Evolutionary conservation across 1,284 basidiomycete species (phyloP), one percentile per base, ranked within the genome.

Genomic region (Ceratobasidium sp.): DNA sequence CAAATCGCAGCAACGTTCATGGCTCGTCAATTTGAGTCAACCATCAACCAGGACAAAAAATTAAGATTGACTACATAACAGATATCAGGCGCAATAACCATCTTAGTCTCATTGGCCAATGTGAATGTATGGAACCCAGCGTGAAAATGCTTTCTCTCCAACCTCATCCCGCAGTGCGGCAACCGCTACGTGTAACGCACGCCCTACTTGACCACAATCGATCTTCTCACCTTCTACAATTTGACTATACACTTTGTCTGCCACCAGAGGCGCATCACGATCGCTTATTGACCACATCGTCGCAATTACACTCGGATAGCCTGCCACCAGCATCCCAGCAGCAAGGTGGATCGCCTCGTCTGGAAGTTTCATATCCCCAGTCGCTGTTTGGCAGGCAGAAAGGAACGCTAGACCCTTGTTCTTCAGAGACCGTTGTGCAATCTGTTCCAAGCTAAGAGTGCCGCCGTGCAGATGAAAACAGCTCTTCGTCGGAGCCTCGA

Each of bases 251-350:
- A 67, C 50, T 7, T 22, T 0, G 4, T 56, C 17, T 7, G 65
- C 29, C n/a, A 67, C 47, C 19, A 31, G 29, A 5, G 64, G 64
- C 36, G 64, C 64, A 24, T 66, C 64, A 5, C 17, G 5, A 29
- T 65, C 63, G 27, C 62, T 6, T 15, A 73, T 33, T 11, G 41
- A 22, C 71, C 60, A 64, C 72, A 65, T 63, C 24, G 72, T 74
- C 17, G 59, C 72, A 15, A 64, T 56, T 0, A 67, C 65, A 33
- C 29, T 56, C 17, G 29, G 51, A 19, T 67, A 67, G 19, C 65
- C 65, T 3, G 50, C 50, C 33, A 67, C 41, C 2, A 67, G 29
- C 51, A 67, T 53, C 19, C 65, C 50, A 27, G 65, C 50, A 11
- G 65, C 65, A 3, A 67, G 24, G 29, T 67, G 65, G 8, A 67